phyloP scores from a whole-genome alignment of 192 early-diverging fungal species.

The Entophlyctis luteolus region DNA sequence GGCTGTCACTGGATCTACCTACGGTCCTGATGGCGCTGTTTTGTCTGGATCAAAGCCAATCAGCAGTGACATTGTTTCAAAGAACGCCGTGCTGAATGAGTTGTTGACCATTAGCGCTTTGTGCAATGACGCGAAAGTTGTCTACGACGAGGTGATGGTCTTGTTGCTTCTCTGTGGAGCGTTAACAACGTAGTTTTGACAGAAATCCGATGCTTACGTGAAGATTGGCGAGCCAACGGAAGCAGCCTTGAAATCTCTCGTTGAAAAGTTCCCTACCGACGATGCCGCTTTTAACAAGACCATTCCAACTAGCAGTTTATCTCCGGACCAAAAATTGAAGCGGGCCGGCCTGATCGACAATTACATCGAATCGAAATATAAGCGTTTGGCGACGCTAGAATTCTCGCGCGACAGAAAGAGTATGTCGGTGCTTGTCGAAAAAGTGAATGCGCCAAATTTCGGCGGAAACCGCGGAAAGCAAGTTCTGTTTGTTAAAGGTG shows the following conservation, averaged over 20 bases:
- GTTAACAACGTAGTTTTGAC: slow-evolving; percentile 10
- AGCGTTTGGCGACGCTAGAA: slow-evolving; percentile 73
- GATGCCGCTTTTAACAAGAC: slow-evolving; percentile 61
- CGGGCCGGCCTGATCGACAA: slow-evolving; percentile 67
- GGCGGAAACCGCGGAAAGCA: background rate
- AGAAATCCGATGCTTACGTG: slow-evolving; percentile 54
- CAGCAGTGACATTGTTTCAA: slow-evolving; percentile 40
- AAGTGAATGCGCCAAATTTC: slow-evolving; percentile 11
- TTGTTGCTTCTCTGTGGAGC: background rate
- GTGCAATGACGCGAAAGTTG: slow-evolving; percentile 87
- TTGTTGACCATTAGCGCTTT: slow-evolving; percentile 77
- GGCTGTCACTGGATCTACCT: slow-evolving; percentile 78
- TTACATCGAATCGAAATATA: slow-evolving; percentile 59
- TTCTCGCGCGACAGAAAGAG: slow-evolving; percentile 97
- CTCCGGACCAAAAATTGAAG: slow-evolving; percentile 20
- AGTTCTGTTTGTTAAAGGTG: slow-evolving; percentile 87
- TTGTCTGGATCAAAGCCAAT: slow-evolving; percentile 37
- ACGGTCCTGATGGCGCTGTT: slow-evolving; percentile 77
- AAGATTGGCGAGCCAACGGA: slow-evolving; percentile 98
- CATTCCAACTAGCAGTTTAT: slow-evolving; percentile 24
- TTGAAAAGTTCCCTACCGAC: slow-evolving; percentile 87
- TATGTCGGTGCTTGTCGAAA: slow-evolving; percentile 85
- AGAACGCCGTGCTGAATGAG: slow-evolving; percentile 61
- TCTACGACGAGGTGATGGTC: slow-evolving; percentile 71
- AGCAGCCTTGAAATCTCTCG: slow-evolving; percentile 89